These are phyloP conservation scores for Hippophae gyantsensis DNA, from an alignment of 306 rosid species.

Conservation along the genomic window DNA sequence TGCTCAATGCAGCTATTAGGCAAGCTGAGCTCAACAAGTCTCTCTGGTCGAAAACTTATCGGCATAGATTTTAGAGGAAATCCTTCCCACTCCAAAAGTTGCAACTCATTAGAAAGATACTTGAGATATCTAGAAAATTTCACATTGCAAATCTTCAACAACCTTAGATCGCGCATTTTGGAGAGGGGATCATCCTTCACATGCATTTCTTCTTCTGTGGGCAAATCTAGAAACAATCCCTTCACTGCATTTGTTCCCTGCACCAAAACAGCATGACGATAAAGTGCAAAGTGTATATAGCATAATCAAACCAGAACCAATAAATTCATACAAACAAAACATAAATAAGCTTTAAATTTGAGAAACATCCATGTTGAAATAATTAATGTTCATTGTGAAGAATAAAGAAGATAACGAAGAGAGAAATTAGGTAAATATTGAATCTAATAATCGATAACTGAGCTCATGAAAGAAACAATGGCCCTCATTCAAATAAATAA, in stretches of 20 bases:
- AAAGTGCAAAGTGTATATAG: too few relatives aligned
- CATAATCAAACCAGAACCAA: too few relatives aligned
- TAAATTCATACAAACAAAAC: too few relatives aligned
- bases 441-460: too few relatives aligned
- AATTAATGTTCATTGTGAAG: too few relatives aligned
- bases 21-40: neutral
- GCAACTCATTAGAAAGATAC: neutral
- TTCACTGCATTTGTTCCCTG: constrained; percentile 14
- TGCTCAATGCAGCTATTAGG: neutral
- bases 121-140: neutral
- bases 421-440: too few relatives aligned
- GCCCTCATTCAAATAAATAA: too few relatives aligned
- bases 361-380: too few relatives aligned
- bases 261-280: neutral
- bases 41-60: neutral
- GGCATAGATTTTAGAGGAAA: neutral
- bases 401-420: too few relatives aligned
- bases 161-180: constrained; percentile 18
- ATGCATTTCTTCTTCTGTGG: neutral
- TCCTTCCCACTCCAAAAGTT: neutral
- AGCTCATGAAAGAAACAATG: too few relatives aligned
- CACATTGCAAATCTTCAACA: constrained; percentile 11
- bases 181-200: constrained; percentile 17
- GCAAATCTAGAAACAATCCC: constrained; percentile 5
- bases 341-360: too few relatives aligned